phyloP scores from a whole-genome alignment of 371 early-diverging fungal species.

The Chytridium lagenaria region DNA sequence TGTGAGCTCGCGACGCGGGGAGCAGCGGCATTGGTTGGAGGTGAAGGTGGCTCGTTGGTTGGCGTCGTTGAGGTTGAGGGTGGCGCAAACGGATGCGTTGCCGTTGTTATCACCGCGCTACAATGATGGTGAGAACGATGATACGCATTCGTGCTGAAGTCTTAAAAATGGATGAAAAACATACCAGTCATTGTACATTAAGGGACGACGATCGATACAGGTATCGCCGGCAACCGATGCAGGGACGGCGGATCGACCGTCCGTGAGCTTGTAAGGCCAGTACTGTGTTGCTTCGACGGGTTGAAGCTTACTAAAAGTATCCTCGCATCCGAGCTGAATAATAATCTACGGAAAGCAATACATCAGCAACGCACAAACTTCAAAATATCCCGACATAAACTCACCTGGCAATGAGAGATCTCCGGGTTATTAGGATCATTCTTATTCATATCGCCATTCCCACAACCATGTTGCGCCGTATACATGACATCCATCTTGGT shows the following conservation, averaged over 20 bases:
- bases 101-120: constrained; percentile 42
- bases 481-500: constrained; percentile 23
- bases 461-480: constrained; percentile 7
- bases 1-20: constrained; percentile 14
- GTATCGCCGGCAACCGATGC: not conserved
- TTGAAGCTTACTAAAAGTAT: not conserved
- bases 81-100: constrained; percentile 29
- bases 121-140: constrained; percentile 30
- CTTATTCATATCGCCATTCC: not conserved
- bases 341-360: not conserved
- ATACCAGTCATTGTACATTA: constrained; percentile 14
- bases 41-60: constrained; percentile 8
- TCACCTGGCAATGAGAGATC: constrained; percentile 17
- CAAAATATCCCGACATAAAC: not conserved
- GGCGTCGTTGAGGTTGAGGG: constrained; percentile 23
- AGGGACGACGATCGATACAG: not conserved
- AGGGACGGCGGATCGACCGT: not conserved
- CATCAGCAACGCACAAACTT: not conserved
- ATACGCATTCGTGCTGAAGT: not conserved
- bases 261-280: constrained; percentile 14
- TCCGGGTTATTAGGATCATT: not conserved
- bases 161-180: not conserved
- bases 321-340: constrained; percentile 38
- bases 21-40: not conserved
- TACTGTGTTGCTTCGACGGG: not conserved